Conservation (phyloP, 169 alveolate species). For the Condylostoma magnum region DNA sequence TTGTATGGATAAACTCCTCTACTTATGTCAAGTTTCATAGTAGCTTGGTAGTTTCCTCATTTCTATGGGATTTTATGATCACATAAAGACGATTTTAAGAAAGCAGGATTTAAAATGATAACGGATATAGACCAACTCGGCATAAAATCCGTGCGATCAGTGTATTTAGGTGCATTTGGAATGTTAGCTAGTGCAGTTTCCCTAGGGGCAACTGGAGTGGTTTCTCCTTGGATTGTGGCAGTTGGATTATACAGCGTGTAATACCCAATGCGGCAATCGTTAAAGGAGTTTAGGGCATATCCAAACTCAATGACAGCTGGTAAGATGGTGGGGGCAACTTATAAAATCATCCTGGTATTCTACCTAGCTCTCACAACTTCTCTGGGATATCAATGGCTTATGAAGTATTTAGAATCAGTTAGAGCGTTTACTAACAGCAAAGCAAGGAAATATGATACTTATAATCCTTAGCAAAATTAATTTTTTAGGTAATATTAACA, state of each 20-base stretch:
- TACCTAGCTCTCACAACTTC: neutral
- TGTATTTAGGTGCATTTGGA: neutral
- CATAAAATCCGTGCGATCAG: neutral
- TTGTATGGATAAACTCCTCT: constrained; percentile 23
- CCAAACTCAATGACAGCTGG: neutral
- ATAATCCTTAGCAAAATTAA: too few species aligned
- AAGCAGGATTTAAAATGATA: constrained; percentile 59
- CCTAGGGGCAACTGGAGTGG: constrained; percentile 1
- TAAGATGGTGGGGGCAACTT: neutral
- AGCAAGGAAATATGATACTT: constrained; percentile 1
- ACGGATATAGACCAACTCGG: constrained; percentile 46
- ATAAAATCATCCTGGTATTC: neutral
- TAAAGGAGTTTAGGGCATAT: neutral
- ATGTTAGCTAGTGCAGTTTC: neutral
- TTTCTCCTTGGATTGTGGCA: neutral
- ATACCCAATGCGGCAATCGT: neutral
- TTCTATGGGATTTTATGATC: constrained; percentile 54
- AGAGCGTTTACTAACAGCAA: neutral
- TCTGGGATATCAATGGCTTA: neutral
- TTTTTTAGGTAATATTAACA: too few species aligned
- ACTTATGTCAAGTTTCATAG: constrained; percentile 33
- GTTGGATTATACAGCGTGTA: neutral
- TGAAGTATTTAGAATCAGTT: neutral
- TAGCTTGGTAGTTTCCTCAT: constrained; percentile 64
- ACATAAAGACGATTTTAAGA: constrained; percentile 45